Evolutionary conservation across 306 rosid genomes (phyloP).

Genomic region (Mimosa pudica): DNA sequence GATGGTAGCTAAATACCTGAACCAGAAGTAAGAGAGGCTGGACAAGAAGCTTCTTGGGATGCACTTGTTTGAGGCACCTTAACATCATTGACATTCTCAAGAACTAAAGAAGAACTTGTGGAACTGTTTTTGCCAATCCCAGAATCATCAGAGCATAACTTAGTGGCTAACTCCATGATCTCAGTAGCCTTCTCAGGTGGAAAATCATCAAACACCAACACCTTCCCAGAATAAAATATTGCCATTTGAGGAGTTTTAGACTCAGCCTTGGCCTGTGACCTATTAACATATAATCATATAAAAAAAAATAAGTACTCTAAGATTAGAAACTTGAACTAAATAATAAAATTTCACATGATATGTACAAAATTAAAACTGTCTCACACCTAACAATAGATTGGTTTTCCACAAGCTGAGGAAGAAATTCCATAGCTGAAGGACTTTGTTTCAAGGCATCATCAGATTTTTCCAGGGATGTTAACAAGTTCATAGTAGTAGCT

Average conservation of each 20-base stretch:
- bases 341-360: neutral
- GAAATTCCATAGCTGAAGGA: conserved; percentile 26
- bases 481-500: conserved; percentile 42
- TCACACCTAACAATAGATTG: conserved; percentile 39
- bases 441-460: conserved; percentile 16
- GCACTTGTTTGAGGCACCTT: neutral
- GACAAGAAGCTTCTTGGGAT: conserved; percentile 15
- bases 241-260: conserved; percentile 52
- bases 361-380: neutral
- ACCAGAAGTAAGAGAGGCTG: conserved; percentile 10
- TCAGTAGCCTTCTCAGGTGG: conserved; percentile 61
- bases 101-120: neutral
- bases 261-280: conserved; percentile 30
- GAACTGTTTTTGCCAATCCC: neutral
- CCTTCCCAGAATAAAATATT: conserved; percentile 66
- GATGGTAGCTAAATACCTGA: conserved; percentile 18
- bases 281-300: neutral
- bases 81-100: conserved; percentile 8
- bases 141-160: conserved; percentile 44
- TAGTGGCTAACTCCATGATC: conserved; percentile 69
- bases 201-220: conserved; percentile 66
- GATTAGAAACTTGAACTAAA: neutral
- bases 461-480: conserved; percentile 43
- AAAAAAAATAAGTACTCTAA: neutral
- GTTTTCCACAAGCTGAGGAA: conserved; percentile 35